Percentiles rank a stretch among this genome's conserved stretches.
Conservation (phyloP, 176 grass and related monocot species). For the Lolium perenne region DNA sequence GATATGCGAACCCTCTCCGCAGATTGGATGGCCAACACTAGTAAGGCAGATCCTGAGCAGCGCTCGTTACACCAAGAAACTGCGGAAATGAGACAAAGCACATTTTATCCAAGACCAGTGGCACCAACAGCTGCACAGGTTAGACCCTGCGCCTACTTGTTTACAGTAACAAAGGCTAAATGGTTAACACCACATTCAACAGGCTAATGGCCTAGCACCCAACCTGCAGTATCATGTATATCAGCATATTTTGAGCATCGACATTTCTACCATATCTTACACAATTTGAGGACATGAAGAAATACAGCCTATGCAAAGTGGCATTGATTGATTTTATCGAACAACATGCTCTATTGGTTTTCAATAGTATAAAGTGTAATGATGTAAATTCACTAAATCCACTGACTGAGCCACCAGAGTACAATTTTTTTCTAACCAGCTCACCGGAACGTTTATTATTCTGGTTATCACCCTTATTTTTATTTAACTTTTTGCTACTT, state of each 20-base stretch:
- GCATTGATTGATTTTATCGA: background rate
- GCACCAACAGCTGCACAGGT: conserved; percentile 98
- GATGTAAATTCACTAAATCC: background rate
- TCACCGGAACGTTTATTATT: conserved; percentile 1
- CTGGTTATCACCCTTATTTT: background rate
- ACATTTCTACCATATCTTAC: conserved; percentile 15
- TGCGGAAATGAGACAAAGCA: conserved; percentile 75
- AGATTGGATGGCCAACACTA: conserved; percentile 99
- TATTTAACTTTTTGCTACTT: background rate
- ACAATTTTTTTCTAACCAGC: conserved; percentile 7
- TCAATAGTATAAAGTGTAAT: conserved; percentile 9
- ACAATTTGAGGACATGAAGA: conserved; percentile 15
- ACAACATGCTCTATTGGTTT: conserved; percentile 30
- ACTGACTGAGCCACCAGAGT: background rate
- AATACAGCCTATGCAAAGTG: conserved; percentile 31
- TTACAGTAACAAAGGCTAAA: conserved; percentile 33
- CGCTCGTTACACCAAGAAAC: conserved; percentile 77
- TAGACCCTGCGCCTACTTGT: background rate
- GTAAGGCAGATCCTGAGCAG: conserved; percentile 77
- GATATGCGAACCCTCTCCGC: conserved; percentile 98
- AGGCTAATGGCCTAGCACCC: background rate
- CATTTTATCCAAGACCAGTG: conserved; percentile 94
- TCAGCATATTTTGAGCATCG: conserved; percentile 5
- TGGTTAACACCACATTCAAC: background rate
- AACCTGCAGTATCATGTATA: background rate